These are phyloP conservation scores for Aureobasidium sp. DNA, from an alignment of 2,329 filamentous ascomycete genomes.

Conservation along the genomic window DNA sequence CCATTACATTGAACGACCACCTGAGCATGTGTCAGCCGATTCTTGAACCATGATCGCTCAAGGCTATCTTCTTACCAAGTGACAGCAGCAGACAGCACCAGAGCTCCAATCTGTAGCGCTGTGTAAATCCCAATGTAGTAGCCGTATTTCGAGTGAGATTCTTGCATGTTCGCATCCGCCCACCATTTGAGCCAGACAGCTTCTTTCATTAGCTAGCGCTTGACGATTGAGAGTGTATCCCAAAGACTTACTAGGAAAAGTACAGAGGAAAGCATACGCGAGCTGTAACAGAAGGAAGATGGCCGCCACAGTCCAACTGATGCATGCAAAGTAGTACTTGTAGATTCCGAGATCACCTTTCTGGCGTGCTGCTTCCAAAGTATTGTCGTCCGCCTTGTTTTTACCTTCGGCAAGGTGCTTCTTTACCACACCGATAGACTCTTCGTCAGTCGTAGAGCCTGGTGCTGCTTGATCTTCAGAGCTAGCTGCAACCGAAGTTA, in stretches of 20 bases:
- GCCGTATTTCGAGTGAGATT: neutral
- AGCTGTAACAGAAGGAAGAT: constrained; percentile 23
- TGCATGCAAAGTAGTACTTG: constrained; percentile 23
- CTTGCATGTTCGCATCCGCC: constrained; percentile 3
- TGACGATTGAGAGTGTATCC: too few species aligned
- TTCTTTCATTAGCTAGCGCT: neutral
- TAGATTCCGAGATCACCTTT: constrained; percentile 38
- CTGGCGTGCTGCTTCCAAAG: constrained; percentile 8
- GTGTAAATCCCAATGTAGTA: constrained; percentile 15
- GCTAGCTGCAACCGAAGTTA: neutral
- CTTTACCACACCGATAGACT: neutral
- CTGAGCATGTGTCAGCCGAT: constrained; percentile 12
- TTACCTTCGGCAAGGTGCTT: neutral
- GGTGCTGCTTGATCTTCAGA: neutral
- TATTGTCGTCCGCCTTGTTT: neutral
- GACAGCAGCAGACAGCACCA: neutral
- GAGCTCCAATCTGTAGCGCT: neutral
- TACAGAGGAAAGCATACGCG: constrained; percentile 21
- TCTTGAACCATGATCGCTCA: neutral
- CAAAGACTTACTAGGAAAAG: constrained; percentile 10
- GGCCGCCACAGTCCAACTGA: constrained; percentile 25
- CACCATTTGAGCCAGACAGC: constrained; percentile 17
- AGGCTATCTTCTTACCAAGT: neutral
- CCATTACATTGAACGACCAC: constrained; percentile 48
- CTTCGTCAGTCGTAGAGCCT: neutral